Percentiles rank a stretch among this genome's conserved stretches.
These are phyloP conservation scores for Colletotrichum sp. DNA, from an alignment of 2,329 filamentous ascomycete genomes.

Conservation along the genomic window DNA sequence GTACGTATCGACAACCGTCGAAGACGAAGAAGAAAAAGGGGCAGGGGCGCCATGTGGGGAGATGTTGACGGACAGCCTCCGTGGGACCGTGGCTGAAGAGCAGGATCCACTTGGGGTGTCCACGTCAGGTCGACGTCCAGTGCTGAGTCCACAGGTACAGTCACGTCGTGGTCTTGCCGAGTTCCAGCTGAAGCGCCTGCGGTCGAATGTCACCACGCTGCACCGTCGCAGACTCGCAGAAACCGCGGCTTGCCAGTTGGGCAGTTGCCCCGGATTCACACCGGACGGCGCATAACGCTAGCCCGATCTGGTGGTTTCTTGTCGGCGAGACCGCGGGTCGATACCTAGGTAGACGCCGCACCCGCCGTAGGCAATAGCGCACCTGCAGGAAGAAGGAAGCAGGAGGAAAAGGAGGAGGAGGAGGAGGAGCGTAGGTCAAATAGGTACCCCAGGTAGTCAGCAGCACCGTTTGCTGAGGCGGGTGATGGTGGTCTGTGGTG, in stretches of 20 bases:
- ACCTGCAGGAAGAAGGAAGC: neutral
- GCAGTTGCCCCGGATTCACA: neutral
- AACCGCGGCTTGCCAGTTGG: neutral
- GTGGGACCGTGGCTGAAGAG: neutral
- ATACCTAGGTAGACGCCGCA: neutral
- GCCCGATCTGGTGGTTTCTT: neutral
- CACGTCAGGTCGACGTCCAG: neutral
- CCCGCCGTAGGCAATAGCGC: neutral
- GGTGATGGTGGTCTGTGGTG: neutral
- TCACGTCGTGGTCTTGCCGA: neutral
- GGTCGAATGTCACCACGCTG: neutral
- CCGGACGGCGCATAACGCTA: neutral
- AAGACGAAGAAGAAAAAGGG: neutral
- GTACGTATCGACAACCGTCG: neutral
- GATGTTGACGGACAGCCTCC: slow-evolving; percentile 1
- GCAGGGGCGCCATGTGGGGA: slow-evolving; percentile 2
- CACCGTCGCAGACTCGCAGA: neutral
- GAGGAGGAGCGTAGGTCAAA: too few species aligned
- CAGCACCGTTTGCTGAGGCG: neutral
- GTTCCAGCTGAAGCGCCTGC: neutral
- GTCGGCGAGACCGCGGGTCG: neutral
- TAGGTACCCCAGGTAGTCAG: neutral
- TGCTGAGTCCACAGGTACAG: neutral
- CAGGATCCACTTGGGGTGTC: neutral
- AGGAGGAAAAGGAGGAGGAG: neutral